A percentile compares a stretch with the other conserved stretches of the same genome.
Conservation (phyloP, 2,329 filamentous ascomycete genomes). For the Hypoxylon sp. region DNA sequence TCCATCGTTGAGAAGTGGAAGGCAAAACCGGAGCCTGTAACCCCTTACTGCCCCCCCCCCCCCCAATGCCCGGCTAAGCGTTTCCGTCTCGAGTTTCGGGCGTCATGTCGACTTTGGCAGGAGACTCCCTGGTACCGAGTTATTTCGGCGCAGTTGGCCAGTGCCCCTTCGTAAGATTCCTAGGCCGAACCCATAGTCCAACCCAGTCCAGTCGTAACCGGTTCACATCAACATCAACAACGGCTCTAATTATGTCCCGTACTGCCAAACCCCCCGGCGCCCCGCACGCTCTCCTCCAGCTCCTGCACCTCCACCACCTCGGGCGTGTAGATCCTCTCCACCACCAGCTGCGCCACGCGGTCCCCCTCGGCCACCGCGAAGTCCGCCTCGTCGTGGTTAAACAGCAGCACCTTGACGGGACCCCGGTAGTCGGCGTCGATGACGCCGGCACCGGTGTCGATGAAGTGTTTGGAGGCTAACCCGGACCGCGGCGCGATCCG, state of each 20-base stretch:
- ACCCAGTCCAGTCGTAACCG: background rate
- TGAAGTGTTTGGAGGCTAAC: slow-evolving; percentile 92
- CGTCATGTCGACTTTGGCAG: background rate
- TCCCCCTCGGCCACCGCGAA: slow-evolving; percentile 88
- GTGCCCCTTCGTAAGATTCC: background rate
- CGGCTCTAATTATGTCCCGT: slow-evolving; percentile 67
- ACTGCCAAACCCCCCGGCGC: slow-evolving; percentile 91
- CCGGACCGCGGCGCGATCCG: slow-evolving; percentile 92
- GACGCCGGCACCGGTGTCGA: slow-evolving; percentile 94
- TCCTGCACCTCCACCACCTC: slow-evolving; percentile 90
- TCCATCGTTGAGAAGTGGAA: background rate
- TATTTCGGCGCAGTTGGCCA: background rate
- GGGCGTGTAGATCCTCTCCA: slow-evolving; percentile 95
- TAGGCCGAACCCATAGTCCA: background rate
- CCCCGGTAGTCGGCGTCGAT: slow-evolving; percentile 98
- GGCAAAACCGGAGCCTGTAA: background rate
- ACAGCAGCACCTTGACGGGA: slow-evolving; percentile 92
- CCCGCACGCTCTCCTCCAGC: slow-evolving; percentile 89
- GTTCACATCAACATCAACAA: too few relatives aligned
- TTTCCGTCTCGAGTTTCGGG: background rate
- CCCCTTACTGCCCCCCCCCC: too few relatives aligned
- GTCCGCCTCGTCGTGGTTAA: slow-evolving; percentile 88
- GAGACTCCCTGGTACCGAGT: background rate
- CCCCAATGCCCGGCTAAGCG: background rate
- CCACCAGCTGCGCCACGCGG: slow-evolving; percentile 89